Conservation (phyloP, 495 filamentous ascomycete genomes). For the Hypoxylon subgilvum region DNA sequence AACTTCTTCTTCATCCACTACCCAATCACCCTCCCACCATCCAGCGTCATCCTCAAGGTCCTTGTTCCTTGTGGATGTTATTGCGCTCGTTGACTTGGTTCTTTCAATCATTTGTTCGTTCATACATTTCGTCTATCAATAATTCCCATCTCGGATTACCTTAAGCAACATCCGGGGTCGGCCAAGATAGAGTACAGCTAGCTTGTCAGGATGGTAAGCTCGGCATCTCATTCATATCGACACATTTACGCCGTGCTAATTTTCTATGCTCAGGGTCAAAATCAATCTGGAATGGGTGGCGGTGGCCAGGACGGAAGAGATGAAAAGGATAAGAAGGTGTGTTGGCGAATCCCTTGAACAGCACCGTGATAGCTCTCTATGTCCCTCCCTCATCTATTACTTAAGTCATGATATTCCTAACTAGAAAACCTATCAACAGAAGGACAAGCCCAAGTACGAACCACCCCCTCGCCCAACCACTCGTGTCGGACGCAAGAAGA, state of each 20-base stretch:
- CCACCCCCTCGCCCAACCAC: conserved; percentile 96
- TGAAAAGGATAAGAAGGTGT: conserved; percentile 95
- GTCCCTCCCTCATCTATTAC: too few relatives aligned
- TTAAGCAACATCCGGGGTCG: not conserved
- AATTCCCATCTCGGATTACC: not conserved
- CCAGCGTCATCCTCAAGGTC: too few relatives aligned
- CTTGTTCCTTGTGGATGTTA: too few relatives aligned
- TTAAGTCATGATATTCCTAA: too few relatives aligned
- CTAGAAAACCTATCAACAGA: conserved; percentile 60
- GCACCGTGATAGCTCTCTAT: too few relatives aligned
- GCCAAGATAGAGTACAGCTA: conserved; percentile 2
- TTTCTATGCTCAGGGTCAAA: conserved; percentile 66
- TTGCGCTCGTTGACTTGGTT: not conserved
- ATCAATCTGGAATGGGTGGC: conserved; percentile 84
- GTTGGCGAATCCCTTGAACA: conserved; percentile 15
- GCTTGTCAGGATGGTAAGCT: conserved; percentile 39
- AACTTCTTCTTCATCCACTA: not conserved
- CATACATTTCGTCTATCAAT: not conserved
- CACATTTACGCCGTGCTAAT: conserved; percentile 17
- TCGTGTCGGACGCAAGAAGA: conserved; percentile 97
- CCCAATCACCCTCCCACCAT: not conserved
- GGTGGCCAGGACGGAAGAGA: conserved; percentile 77
- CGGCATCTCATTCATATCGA: not conserved
- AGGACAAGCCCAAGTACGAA: conserved; percentile 99
- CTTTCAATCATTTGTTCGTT: not conserved